Percentiles rank a stretch among this genome's conserved stretches.
Evolutionary conservation across 2,329 filamentous ascomycete species (phyloP).

Genomic region (Dissoconium aciculare): DNA sequence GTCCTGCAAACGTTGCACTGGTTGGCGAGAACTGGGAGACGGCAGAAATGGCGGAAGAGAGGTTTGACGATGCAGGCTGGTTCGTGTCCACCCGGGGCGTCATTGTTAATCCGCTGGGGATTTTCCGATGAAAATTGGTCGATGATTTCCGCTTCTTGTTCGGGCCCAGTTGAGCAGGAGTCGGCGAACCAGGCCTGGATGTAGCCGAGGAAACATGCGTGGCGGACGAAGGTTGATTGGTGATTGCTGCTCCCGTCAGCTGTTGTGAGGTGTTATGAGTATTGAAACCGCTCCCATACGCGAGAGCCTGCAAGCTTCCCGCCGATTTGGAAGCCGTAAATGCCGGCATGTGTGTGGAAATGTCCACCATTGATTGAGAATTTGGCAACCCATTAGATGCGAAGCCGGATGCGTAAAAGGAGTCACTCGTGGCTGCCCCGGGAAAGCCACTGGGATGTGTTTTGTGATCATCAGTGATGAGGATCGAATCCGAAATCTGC

Average conservation of each 20-base stretch:
- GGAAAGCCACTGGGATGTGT: conserved; percentile 41
- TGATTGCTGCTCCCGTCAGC: no score
- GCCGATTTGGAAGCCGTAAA: conserved; percentile 47
- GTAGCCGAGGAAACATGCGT: conserved; percentile 37
- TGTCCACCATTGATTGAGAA: conserved; percentile 26
- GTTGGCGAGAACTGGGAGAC: conserved; percentile 27
- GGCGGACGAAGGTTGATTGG: no score
- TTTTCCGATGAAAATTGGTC: conserved; percentile 34
- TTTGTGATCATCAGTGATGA: conserved; percentile 98
- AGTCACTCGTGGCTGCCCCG: conserved; percentile 16
- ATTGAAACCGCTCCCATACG: conserved; percentile 20
- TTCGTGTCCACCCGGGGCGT: conserved; percentile 54
- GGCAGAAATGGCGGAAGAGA: conserved; percentile 19
- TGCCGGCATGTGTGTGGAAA: conserved; percentile 25
- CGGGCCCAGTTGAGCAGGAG: conserved; percentile 45
- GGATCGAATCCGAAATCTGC: conserved; percentile 71
- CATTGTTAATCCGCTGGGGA: conserved; percentile 66
- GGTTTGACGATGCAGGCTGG: conserved; percentile 16
- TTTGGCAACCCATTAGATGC: conserved; percentile 21
- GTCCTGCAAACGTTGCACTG: conserved; percentile 23
- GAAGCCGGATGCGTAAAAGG: conserved; percentile 17
- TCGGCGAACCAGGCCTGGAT: conserved; percentile 60
- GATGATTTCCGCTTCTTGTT: conserved; percentile 65
- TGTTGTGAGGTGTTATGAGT: conserved; percentile 22
- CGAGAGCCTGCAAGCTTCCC: conserved; percentile 47